phyloP scores from a whole-genome alignment of 805 yeast genomes.

The Saccharomycopsis sp. region DNA sequence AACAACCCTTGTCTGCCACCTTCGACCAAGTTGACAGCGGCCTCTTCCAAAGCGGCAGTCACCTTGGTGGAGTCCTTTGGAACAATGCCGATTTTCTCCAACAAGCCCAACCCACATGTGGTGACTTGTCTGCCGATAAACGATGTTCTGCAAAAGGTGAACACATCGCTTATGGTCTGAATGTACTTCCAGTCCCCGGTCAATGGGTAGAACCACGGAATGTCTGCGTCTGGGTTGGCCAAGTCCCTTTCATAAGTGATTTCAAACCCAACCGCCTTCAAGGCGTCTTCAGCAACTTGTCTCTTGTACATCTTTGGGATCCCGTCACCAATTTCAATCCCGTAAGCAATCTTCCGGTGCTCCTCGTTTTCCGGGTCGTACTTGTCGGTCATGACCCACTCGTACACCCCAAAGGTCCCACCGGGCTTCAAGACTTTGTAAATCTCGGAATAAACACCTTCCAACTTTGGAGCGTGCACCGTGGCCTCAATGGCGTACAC shows the following conservation, averaged over 20 bases:
- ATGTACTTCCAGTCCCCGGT: slow-evolving; percentile 88
- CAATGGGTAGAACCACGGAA: slow-evolving; percentile 98
- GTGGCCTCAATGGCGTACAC: slow-evolving; percentile 99
- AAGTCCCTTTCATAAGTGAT: slow-evolving; percentile 68
- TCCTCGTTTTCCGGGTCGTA: slow-evolving; percentile 81
- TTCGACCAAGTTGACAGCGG: slow-evolving; percentile 87
- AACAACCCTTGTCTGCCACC: slow-evolving; percentile 88
- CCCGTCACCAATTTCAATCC: slow-evolving; percentile 98
- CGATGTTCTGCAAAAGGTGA: slow-evolving; percentile 84
- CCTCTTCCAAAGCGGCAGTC: slow-evolving; percentile 89
- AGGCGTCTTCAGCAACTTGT: slow-evolving; percentile 81
- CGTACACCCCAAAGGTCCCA: slow-evolving; percentile 95
- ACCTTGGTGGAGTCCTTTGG: slow-evolving; percentile 90
- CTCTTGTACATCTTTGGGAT: slow-evolving; percentile 92
- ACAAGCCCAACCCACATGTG: slow-evolving; percentile 64
- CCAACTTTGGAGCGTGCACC: slow-evolving; percentile 92
- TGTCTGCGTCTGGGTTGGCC: slow-evolving; percentile 70
- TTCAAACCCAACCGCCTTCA: slow-evolving; percentile 80
- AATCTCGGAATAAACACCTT: slow-evolving; percentile 92
- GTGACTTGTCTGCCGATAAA: slow-evolving; percentile 79
- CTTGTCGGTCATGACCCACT: slow-evolving; percentile 96
- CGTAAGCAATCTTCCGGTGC: slow-evolving; percentile 92
- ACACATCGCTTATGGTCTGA: slow-evolving; percentile 67
- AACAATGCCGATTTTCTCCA: slow-evolving; percentile 82
- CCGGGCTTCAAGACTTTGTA: slow-evolving; percentile 96